A percentile compares a stretch with the other conserved stretches of the same genome.
phyloP scores from a whole-genome alignment of 2,329 filamentous ascomycete genomes.

The Botrytis tulipae region DNA sequence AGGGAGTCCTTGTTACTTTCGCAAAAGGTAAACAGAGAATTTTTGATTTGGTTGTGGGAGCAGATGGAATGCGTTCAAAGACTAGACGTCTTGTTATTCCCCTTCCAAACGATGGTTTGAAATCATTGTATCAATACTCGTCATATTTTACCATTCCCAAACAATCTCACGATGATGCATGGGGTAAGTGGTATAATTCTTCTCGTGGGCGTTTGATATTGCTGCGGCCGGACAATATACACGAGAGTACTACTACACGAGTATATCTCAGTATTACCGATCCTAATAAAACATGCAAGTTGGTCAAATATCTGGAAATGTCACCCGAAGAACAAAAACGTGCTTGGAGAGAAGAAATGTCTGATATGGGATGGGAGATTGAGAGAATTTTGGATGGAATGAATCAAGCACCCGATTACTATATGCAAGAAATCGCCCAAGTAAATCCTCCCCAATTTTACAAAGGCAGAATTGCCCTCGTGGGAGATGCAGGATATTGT shows the following conservation, averaged over 20 bases:
- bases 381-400: constrained; percentile 42
- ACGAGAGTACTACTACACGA: background rate
- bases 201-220: constrained; percentile 3
- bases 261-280: constrained; percentile 7
- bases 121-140: constrained; percentile 39
- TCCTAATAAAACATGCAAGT: background rate
- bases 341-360: background rate
- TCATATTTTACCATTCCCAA: constrained; percentile 44
- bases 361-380: constrained; percentile 43
- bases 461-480: constrained; percentile 44
- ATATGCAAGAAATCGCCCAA: constrained; percentile 42
- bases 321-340: background rate
- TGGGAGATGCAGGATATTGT: constrained; percentile 53
- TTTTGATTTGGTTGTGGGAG: constrained; percentile 48
- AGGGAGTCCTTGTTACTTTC: background rate
- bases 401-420: constrained; percentile 41
- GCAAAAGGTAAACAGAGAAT: background rate
- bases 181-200: constrained; percentile 14
- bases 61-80: constrained; percentile 49
- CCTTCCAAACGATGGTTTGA: constrained; percentile 41
- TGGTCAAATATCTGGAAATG: background rate
- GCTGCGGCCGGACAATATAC: background rate
- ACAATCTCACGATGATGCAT: constrained; percentile 35
- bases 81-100: constrained; percentile 47
- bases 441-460: constrained; percentile 43